Base-by-base conservation (phyloP, 495 filamentous ascomycete species). In the Penicillium longicatenatum region DNA sequence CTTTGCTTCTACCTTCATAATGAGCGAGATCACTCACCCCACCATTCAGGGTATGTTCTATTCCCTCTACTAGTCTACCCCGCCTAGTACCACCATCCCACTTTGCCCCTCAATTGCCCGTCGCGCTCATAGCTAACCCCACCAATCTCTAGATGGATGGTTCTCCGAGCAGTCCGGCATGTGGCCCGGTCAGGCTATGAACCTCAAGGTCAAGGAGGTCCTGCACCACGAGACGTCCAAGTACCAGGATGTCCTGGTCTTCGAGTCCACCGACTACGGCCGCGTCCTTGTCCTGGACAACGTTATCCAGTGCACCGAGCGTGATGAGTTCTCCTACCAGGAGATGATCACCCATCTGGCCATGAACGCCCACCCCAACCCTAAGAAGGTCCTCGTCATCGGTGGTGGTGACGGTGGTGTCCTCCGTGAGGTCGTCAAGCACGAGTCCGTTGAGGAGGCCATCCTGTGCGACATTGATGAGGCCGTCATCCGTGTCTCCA, bases 141-240 rank as follows among this genome's bases (percentile, higher is more conserved):
- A 50, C 31, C 17, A n/a, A 29, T 24, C 26, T 63, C 21, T 55
- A 96, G 93, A 98, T 95, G 94, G 93, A 78, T 99, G 94, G 95
- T 98, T 98, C 88, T 91, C 92, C 71, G 95, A 98, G 78, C 87
- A 96, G 75, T 95, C 90, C 57, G 79, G 90, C 67, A 97, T 97
- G 92, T 99, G 95, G 94, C 94, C 94, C 48, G 94, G 94, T 67
- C 95, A 98, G 78, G 94, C 94, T 68, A 97, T 98, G 93, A 96
- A 89, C 61, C 87, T 99, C 72, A 93, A 90, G 80, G 93, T 99
- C 73, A 91, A 99, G 75, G 89, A 96, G 79, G 86, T 97, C 70
- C 81, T 99, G 52, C 95, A 98, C 81, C 93, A 97, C 79, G 95
- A 99, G 82, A 97, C 97, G 83, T 94, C 90, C 82, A 81, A 93